These are phyloP conservation scores for Rhodotorula kratochvilovae DNA, from an alignment of 768 basidiomycete species.

Conservation along the genomic window DNA sequence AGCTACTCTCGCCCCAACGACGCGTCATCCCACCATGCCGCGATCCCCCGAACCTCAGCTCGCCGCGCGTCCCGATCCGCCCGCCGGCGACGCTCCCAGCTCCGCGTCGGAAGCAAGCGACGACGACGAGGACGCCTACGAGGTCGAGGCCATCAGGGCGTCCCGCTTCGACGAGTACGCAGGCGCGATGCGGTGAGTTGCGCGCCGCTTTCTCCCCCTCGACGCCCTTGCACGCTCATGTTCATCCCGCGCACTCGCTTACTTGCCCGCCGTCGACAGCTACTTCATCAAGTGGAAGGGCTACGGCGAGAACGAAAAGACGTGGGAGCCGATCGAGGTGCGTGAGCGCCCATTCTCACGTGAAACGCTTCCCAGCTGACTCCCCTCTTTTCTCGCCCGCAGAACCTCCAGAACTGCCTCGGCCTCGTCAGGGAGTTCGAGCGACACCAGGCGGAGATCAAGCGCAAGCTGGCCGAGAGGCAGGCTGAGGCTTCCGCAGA, in stretches of 20 bases:
- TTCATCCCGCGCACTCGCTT: no score
- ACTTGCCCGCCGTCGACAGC: neutral
- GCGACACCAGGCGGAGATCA: neutral
- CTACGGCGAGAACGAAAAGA: slow-evolving; percentile 10
- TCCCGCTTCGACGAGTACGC: slow-evolving; percentile 7
- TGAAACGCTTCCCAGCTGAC: no score
- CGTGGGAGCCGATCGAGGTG: slow-evolving; percentile 26
- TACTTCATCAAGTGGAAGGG: slow-evolving; percentile 36
- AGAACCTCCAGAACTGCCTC: slow-evolving; percentile 22
- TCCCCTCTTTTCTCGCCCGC: neutral
- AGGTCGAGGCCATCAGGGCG: slow-evolving; percentile 22
- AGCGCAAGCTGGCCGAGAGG: neutral
- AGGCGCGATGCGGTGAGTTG: neutral
- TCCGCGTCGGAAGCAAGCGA: neutral
- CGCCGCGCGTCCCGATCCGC: no score
- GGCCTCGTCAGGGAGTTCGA: slow-evolving; percentile 18
- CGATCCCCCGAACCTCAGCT: slow-evolving; percentile 4
- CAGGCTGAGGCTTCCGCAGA: neutral
- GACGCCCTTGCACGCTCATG: neutral
- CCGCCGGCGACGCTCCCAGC: neutral
- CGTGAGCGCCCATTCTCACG: neutral
- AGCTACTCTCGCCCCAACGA: neutral
- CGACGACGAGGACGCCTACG: slow-evolving; percentile 13
- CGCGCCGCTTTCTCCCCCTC: neutral
- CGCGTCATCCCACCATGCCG: neutral